These are phyloP conservation scores for Rubroshorea leprosula DNA, from an alignment of 345 rosid genomes.

Conservation along the genomic window DNA sequence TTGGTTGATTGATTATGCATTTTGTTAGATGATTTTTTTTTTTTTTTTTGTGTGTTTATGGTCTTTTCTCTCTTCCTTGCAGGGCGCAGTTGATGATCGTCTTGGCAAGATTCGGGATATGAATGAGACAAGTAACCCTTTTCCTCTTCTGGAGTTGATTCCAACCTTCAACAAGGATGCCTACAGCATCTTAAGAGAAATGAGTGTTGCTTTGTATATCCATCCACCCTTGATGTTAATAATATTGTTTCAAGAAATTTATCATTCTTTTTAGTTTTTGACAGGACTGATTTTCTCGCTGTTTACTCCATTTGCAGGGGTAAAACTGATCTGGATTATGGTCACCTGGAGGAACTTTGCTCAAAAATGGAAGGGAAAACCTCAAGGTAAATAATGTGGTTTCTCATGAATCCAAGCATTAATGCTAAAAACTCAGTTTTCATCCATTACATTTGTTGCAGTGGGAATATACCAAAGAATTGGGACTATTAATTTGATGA, in stretches of 20 bases:
- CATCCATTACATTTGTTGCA: neutral
- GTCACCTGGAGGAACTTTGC: conserved; percentile 7
- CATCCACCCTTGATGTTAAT: neutral
- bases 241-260: neutral
- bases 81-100: conserved; percentile 18
- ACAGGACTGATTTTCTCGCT: neutral
- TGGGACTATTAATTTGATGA: neutral
- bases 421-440: neutral
- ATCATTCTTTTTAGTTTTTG: neutral
- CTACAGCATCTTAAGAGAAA: conserved; percentile 7
- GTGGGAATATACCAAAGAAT: neutral
- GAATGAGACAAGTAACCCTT: conserved; percentile 15
- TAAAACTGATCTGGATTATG: conserved; percentile 8
- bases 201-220: conserved; percentile 16
- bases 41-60: neutral
- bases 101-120: neutral
- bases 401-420: neutral
- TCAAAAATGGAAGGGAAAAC: conserved; percentile 21
- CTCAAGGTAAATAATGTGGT: conserved; percentile 6
- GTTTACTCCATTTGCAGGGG: conserved; percentile 13
- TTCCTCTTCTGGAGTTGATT: conserved; percentile 12
- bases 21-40: neutral
- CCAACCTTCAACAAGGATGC: conserved; percentile 15
- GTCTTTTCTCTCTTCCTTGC: neutral
- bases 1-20: too few relatives aligned